A percentile compares a stretch with the other conserved stretches of the same genome.
phyloP scores from a whole-genome alignment of 2,329 filamentous ascomycete species.

The Boeremia exigua region DNA sequence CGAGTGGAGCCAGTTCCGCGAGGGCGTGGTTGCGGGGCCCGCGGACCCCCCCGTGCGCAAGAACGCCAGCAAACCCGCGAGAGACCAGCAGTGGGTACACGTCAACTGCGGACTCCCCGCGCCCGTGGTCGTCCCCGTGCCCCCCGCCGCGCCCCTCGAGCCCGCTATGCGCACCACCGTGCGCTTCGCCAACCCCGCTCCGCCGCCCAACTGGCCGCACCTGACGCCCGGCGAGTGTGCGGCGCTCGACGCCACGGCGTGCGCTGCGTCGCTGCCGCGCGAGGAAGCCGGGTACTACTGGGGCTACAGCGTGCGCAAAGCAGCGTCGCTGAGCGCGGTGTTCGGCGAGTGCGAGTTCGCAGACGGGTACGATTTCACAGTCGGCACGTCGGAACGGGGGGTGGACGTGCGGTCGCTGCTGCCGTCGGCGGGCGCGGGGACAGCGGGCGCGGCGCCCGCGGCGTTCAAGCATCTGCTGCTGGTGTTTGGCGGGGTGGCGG shows the following conservation, averaged over 20 bases:
- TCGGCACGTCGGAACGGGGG: constrained; percentile 84
- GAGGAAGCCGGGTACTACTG: constrained; percentile 84
- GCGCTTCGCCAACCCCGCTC: constrained; percentile 60
- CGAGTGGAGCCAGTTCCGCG: constrained; percentile 80
- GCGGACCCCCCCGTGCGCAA: constrained; percentile 17
- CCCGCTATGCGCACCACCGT: constrained; percentile 76
- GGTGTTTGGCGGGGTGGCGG: constrained; percentile 81
- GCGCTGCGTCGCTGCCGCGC: constrained; percentile 72
- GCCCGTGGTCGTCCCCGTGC: constrained; percentile 60
- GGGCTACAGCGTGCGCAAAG: constrained; percentile 77
- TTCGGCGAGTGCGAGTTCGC: constrained; percentile 79
- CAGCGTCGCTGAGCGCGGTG: constrained; percentile 70
- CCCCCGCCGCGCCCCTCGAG: constrained; percentile 59
- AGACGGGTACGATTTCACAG: constrained; percentile 79
- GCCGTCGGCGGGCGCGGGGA: constrained; percentile 19
- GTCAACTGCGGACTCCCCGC: constrained; percentile 59
- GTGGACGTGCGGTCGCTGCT: constrained; percentile 51
- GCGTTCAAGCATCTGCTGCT: constrained; percentile 75
- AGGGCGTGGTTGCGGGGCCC: constrained; percentile 69
- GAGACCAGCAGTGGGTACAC: constrained; percentile 39
- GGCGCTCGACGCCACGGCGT: constrained; percentile 60
- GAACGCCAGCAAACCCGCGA: constrained; percentile 48
- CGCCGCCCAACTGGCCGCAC: constrained; percentile 43
- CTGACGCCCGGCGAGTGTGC: constrained; percentile 31
- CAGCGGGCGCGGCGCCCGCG: constrained; percentile 31